Base-by-base conservation (phyloP, 192 early-diverging fungal genomes). In the Podila epigama region DNA sequence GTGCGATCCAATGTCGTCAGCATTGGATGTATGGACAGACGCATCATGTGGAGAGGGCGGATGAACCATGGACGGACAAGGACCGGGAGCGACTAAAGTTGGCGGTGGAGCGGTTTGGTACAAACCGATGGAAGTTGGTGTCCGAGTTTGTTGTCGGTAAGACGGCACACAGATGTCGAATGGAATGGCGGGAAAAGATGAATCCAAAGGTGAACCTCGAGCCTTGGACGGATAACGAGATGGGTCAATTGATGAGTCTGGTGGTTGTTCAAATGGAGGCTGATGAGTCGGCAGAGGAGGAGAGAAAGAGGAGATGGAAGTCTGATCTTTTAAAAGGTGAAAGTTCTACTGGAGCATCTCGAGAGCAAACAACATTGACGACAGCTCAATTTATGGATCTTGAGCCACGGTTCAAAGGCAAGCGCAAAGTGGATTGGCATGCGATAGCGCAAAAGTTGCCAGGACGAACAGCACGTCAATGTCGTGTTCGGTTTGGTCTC, bases 71-170 rank as follows among this genome's bases (percentile, higher is more conserved):
- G 72, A 77, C 53, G 6, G 55, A 67, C 2, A 37, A 52, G 27
- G 72, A 68, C 32, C 57, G 37, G 9, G 60, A 63, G 50, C 59
- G 60, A 37, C 72, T 77, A 34, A 58, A 59, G 50, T 25, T 9
- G 0, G 72, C 72, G 0, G 72, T 77, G 8, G 55, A n/a, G 6
- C 41, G 55, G 37, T 77, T 77, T 41, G 72, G 72, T 11, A 27
- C 27, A 10, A 66, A 66, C 12, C 50, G 37, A 15, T 77, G 72
- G 72, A 52, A 35, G 1, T 3, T 68, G 34, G 41, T 77, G 0
- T 77, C 72, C 0, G 72, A 77, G 29, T 77, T 63, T 53, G 72
- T 77, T 1, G 66, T 77, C 6, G 72, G 72, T 20, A 77, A 77
- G 60, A 68, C 72, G 4, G 54, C 66, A 4, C 36, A 41, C 18